A percentile compares a stretch with the other conserved stretches of the same genome.
These are phyloP conservation scores for Pleoardoris graminearum DNA, from an alignment of 2,329 filamentous ascomycete species.

Conservation along the genomic window DNA sequence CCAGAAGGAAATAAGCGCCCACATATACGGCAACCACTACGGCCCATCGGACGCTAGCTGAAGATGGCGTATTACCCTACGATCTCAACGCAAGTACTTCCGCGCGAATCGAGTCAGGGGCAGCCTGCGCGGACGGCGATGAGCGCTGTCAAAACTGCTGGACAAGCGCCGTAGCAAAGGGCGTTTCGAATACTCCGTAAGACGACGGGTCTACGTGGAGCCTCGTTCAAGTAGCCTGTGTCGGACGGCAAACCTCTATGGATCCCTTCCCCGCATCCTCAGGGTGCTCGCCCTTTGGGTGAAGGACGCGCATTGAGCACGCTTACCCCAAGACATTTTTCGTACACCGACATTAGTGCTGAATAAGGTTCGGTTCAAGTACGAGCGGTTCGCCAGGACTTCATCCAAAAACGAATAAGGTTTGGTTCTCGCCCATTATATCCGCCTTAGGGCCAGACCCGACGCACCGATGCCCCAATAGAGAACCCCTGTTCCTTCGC, in stretches of 20 bases:
- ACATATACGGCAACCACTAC: neutral
- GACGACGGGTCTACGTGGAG: neutral
- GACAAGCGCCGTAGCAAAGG: constrained; percentile 2
- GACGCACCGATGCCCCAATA: neutral
- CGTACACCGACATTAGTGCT: neutral
- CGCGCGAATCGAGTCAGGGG: constrained; percentile 24
- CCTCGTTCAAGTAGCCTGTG: too few relatives aligned
- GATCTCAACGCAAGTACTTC: constrained; percentile 1
- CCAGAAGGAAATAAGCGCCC: neutral
- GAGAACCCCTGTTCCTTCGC: neutral
- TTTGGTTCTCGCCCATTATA: constrained; percentile 4
- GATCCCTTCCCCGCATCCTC: constrained; percentile 8
- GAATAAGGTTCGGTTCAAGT: constrained; percentile 3
- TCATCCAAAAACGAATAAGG: too few relatives aligned
- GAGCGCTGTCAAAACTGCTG: neutral
- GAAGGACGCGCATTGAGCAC: constrained; percentile 7
- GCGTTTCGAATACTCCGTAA: neutral
- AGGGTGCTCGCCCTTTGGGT: constrained; percentile 1
- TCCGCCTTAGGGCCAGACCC: neutral
- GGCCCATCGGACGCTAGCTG: constrained; percentile 12
- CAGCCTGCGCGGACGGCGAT: neutral
- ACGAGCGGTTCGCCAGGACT: too few relatives aligned
- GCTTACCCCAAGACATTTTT: neutral
- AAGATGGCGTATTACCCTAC: constrained; percentile 10
- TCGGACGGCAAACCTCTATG: too few relatives aligned